Percentiles rank a stretch among this genome's conserved stretches.
These are phyloP conservation scores for Pseudogymnoascus sp. DNA, from an alignment of 2,329 filamentous ascomycete genomes.

Conservation along the genomic window DNA sequence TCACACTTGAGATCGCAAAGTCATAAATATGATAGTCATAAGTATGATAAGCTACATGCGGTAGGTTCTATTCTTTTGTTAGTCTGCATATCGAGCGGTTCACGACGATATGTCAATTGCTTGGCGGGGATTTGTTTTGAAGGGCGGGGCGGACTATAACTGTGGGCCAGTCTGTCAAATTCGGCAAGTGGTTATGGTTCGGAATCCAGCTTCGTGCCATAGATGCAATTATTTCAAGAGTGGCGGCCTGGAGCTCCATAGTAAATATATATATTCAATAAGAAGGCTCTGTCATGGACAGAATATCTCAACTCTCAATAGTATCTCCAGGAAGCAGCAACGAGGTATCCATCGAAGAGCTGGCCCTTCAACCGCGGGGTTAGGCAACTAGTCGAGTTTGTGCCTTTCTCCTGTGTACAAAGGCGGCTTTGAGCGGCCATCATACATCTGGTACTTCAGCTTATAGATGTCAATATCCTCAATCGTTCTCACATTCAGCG, in stretches of 20 bases:
- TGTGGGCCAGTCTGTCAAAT: neutral
- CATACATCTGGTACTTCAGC: constrained; percentile 12
- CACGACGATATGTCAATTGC: neutral
- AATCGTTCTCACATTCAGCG: constrained; percentile 17
- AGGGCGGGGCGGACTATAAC: neutral
- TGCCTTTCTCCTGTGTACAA: constrained; percentile 11
- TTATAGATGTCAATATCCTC: constrained; percentile 10
- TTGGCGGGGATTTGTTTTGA: neutral
- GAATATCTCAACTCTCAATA: neutral
- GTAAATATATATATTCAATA: neutral
- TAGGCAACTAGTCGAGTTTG: neutral
- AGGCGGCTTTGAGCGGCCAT: constrained; percentile 13
- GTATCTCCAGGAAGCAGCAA: neutral
- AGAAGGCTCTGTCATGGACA: neutral
- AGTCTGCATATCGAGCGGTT: neutral
- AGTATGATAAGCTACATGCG: neutral
- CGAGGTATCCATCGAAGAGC: neutral
- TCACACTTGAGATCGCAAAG: neutral
- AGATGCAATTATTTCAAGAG: neutral
- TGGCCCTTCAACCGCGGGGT: neutral
- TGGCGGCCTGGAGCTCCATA: neutral
- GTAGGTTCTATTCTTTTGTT: neutral
- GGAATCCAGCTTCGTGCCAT: neutral
- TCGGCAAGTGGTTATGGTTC: neutral
- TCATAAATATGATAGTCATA: neutral